Conservation (phyloP, 345 rosid genomes). For the Dipteronia sinensis region DNA sequence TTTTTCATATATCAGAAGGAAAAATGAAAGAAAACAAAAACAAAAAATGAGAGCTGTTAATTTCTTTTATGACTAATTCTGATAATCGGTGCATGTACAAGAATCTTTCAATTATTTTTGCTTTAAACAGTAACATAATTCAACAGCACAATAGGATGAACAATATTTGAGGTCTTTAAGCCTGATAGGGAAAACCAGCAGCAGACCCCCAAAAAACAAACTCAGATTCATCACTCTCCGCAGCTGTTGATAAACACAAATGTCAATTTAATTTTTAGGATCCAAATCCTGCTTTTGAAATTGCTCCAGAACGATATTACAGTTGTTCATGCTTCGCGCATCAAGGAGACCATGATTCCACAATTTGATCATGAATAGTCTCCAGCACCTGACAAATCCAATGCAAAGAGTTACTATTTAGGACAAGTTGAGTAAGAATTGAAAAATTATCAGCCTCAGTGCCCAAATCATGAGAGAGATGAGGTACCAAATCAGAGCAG, state of each 20-base stretch:
- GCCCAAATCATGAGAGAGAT: background rate
- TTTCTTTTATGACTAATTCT: background rate
- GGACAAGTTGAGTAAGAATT: background rate
- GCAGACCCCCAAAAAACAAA: background rate
- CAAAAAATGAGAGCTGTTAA: background rate
- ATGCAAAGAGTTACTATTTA: background rate
- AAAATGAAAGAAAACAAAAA: too few relatives aligned
- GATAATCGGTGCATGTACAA: background rate
- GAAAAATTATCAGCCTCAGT: background rate
- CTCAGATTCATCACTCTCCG: background rate
- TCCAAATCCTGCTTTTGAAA: constrained; percentile 37
- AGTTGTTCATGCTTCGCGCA: constrained; percentile 63
- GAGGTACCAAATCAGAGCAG: constrained; percentile 69
- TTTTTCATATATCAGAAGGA: too few relatives aligned
- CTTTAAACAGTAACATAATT: background rate
- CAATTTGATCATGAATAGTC: constrained; percentile 67
- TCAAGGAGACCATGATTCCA: constrained; percentile 86
- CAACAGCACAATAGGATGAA: background rate
- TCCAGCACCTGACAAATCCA: constrained; percentile 70
- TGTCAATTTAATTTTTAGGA: constrained; percentile 30
- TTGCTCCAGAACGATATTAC: constrained; percentile 59
- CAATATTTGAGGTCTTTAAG: background rate
- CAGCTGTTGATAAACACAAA: background rate
- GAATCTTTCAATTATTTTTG: background rate
- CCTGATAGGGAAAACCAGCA: too few relatives aligned